These are phyloP conservation scores for Plasmodium berghei DNA, from an alignment of 169 alveolate genomes.

Conservation along the genomic window DNA sequence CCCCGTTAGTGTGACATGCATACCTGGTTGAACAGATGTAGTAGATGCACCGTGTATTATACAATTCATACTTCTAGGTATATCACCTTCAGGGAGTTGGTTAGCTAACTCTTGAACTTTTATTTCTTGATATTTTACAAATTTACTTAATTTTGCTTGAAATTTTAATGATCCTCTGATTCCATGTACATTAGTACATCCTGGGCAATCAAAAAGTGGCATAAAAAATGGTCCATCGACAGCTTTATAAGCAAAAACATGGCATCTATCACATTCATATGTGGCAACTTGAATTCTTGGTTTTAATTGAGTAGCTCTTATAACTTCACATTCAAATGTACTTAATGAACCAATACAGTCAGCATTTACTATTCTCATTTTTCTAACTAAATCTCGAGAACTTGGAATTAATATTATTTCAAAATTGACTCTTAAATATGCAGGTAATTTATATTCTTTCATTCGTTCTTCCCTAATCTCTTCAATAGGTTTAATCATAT, in stretches of 20 bases:
- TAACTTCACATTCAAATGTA: conserved; percentile 92
- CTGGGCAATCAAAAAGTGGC: conserved; percentile 94
- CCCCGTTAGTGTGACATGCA: conserved; percentile 89
- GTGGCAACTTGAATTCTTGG: conserved; percentile 96
- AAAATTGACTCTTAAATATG: conserved; percentile 78
- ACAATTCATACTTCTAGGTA: conserved; percentile 94
- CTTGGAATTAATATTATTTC: conserved; percentile 85
- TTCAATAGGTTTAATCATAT: conserved; percentile 55
- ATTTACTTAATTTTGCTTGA: conserved; percentile 90
- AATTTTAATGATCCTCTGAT: conserved; percentile 89
- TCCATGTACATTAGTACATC: conserved; percentile 89
- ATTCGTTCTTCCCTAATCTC: conserved; percentile 80
- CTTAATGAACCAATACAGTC: conserved; percentile 91
- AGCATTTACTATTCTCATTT: conserved; percentile 93
- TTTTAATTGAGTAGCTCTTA: conserved; percentile 93
- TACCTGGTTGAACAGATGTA: conserved; percentile 80
- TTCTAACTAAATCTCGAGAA: conserved; percentile 83
- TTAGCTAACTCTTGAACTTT: conserved; percentile 95
- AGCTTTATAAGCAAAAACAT: conserved; percentile 88
- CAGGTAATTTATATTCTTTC: conserved; percentile 89
- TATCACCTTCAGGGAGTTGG: conserved; percentile 95
- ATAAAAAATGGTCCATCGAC: conserved; percentile 89
- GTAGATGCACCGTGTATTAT: conserved; percentile 90
- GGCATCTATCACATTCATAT: conserved; percentile 96
- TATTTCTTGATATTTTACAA: conserved; percentile 93